These are phyloP conservation scores for Gossypium lobatum DNA, from an alignment of 441 rosid genomes.

Conservation along the genomic window DNA sequence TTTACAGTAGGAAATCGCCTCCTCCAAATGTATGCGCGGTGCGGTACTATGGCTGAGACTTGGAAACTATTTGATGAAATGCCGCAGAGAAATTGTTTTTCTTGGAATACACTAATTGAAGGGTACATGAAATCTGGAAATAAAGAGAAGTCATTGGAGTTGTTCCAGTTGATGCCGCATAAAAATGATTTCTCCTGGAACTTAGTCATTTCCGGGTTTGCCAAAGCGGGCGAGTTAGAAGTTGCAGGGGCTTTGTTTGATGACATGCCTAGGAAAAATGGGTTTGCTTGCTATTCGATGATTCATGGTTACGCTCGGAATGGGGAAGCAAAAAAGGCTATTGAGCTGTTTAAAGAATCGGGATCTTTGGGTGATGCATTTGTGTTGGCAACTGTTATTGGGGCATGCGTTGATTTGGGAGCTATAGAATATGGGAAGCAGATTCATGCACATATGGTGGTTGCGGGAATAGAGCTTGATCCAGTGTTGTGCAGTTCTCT, in stretches of 20 bases:
- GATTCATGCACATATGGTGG: constrained; percentile 54
- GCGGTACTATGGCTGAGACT: constrained; percentile 37
- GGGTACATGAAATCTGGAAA: constrained; percentile 58
- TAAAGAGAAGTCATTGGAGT: constrained; percentile 29
- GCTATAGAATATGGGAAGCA: constrained; percentile 61
- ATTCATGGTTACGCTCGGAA: constrained; percentile 48
- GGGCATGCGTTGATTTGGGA: constrained; percentile 54
- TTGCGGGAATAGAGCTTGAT: constrained; percentile 39
- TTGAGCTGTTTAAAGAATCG: constrained; percentile 47
- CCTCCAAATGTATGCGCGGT: constrained; percentile 38
- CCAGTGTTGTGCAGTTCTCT: constrained; percentile 55
- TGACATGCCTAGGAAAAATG: constrained; percentile 60
- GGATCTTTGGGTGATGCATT: constrained; percentile 35
- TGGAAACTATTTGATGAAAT: constrained; percentile 60
- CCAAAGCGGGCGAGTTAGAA: constrained; percentile 42
- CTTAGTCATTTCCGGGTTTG: constrained; percentile 55
- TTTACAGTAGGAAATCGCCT: constrained; percentile 52
- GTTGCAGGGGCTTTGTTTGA: constrained; percentile 51
- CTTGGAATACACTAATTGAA: constrained; percentile 81
- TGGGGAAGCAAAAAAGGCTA: constrained; percentile 45
- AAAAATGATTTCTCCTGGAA: constrained; percentile 71
- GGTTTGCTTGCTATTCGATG: constrained; percentile 49
- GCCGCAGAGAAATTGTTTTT: constrained; percentile 51
- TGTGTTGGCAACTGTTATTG: constrained; percentile 48
- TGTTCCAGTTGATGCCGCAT: constrained; percentile 52